Conservation (phyloP, 805 yeast species). For the Yamadazyma tumulicola region DNA sequence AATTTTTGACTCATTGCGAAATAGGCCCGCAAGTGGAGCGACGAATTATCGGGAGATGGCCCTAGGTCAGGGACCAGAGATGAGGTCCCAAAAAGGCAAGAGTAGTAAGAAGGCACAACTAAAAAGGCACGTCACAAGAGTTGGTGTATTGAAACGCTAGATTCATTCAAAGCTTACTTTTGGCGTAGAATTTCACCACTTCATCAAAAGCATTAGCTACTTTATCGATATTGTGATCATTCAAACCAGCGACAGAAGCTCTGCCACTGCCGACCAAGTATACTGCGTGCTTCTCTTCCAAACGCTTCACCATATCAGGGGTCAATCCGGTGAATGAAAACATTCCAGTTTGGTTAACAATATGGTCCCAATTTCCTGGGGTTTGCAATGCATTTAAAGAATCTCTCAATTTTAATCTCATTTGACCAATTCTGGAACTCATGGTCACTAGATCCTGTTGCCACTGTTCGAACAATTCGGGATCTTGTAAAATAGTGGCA, state of each 20-base stretch:
- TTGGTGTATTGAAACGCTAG: slow-evolving; percentile 1
- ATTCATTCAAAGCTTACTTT: slow-evolving; percentile 15
- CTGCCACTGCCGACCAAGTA: slow-evolving; percentile 83
- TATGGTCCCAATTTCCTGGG: slow-evolving; percentile 92
- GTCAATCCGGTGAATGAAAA: slow-evolving; percentile 89
- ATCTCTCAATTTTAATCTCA: slow-evolving; percentile 69
- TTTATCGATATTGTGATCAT: slow-evolving; percentile 67
- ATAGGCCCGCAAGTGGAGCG: no score
- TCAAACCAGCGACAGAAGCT: slow-evolving; percentile 91
- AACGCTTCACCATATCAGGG: slow-evolving; percentile 69
- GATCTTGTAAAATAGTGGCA: slow-evolving; percentile 63
- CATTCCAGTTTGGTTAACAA: slow-evolving; percentile 91
- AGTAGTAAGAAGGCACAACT: no score
- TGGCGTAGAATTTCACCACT: slow-evolving; percentile 48
- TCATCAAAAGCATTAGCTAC: slow-evolving; percentile 82
- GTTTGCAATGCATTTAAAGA: slow-evolving; percentile 61
- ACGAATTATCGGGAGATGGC: no score
- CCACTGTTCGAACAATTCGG: slow-evolving; percentile 77
- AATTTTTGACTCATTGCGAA: no score
- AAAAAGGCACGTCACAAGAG: no score
- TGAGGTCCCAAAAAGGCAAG: no score
- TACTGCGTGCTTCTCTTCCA: slow-evolving; percentile 76
- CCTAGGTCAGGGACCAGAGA: no score
- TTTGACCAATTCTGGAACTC: slow-evolving; percentile 77
- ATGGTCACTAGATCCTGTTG: slow-evolving; percentile 75